Evolutionary conservation across 768 basidiomycete species (phyloP).

Genomic region (Lactifluus echinatus): DNA sequence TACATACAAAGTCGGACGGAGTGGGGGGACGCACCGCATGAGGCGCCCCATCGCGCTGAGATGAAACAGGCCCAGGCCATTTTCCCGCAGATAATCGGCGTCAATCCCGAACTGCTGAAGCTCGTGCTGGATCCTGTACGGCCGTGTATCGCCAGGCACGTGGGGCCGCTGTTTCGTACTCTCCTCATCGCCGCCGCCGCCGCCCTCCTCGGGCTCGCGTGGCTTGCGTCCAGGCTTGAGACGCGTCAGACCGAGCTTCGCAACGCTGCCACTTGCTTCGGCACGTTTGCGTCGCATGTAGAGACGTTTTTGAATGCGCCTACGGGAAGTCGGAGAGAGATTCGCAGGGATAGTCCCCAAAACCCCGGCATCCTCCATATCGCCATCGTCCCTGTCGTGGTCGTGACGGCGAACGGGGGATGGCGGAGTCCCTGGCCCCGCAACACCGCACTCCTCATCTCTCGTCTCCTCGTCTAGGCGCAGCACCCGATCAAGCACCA

Average conservation of each 20-base stretch:
- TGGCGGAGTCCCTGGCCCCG: conserved; percentile 24
- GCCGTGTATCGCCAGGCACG: conserved; percentile 35
- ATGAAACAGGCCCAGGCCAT: conserved; percentile 44
- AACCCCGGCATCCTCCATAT: neutral
- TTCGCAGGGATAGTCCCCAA: neutral
- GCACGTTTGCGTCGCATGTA: conserved; percentile 71
- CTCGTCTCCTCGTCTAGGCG: conserved; percentile 23
- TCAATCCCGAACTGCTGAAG: conserved; percentile 41
- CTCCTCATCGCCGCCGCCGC: conserved; percentile 5
- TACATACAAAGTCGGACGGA: no score
- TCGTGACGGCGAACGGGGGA: no score
- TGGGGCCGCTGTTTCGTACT: neutral
- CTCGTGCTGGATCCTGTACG: conserved; percentile 35
- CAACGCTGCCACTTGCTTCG: conserved; percentile 31
- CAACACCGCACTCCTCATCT: conserved; percentile 26
- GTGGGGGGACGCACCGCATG: conserved; percentile 31
- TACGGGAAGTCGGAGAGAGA: conserved; percentile 42
- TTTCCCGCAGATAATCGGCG: conserved; percentile 32
- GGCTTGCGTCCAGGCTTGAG: conserved; percentile 36
- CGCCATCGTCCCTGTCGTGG: neutral
- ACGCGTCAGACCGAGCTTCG: conserved; percentile 26
- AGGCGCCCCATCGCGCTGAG: conserved; percentile 31
- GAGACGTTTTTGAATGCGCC: conserved; percentile 52
- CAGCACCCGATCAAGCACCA: conserved; percentile 22
- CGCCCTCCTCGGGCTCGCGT: conserved; percentile 16